Percentiles rank a stretch among this genome's conserved stretches.
These are phyloP conservation scores for Westerdykella ornata DNA, from an alignment of 2,329 filamentous ascomycete genomes.

Conservation along the genomic window DNA sequence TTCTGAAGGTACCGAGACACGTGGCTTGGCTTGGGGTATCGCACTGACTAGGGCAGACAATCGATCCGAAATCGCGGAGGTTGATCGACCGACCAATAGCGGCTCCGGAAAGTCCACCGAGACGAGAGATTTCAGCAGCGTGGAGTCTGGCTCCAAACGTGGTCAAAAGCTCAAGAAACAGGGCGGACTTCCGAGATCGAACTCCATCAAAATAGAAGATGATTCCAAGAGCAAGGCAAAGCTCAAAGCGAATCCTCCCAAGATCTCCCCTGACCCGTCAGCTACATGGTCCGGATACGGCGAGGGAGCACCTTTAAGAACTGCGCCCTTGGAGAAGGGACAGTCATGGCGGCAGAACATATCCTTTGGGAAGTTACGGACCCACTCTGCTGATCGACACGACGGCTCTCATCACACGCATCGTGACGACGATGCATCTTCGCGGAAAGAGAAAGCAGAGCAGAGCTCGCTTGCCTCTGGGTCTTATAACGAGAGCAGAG, in stretches of 20 bases:
- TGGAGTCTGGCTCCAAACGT: constrained; percentile 12
- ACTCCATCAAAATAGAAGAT: constrained; percentile 43
- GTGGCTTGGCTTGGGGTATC: background rate
- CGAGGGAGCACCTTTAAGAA: constrained; percentile 48
- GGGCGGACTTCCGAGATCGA: constrained; percentile 37
- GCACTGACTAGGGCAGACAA: constrained; percentile 22
- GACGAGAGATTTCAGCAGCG: constrained; percentile 12
- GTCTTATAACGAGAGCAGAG: constrained; percentile 54
- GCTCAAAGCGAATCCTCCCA: constrained; percentile 26
- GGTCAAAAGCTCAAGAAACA: constrained; percentile 30
- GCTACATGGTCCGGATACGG: constrained; percentile 31
- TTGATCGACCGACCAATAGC: constrained; percentile 20
- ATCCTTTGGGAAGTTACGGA: constrained; percentile 53
- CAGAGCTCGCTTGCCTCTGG: constrained; percentile 38
- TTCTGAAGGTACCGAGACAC: constrained; percentile 26
- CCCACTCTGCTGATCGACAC: constrained; percentile 65
- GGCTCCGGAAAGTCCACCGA: constrained; percentile 29
- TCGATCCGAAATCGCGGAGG: constrained; percentile 25
- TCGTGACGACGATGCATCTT: constrained; percentile 20
- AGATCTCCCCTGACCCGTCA: constrained; percentile 24
- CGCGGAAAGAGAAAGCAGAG: constrained; percentile 26
- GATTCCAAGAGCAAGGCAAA: constrained; percentile 18
- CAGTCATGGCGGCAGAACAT: constrained; percentile 63
- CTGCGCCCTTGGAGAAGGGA: constrained; percentile 60
- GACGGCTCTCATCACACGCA: constrained; percentile 27